Evolutionary conservation across 129 eudicot species (phyloP).

Genomic region (Helianthus tuberosus): DNA sequence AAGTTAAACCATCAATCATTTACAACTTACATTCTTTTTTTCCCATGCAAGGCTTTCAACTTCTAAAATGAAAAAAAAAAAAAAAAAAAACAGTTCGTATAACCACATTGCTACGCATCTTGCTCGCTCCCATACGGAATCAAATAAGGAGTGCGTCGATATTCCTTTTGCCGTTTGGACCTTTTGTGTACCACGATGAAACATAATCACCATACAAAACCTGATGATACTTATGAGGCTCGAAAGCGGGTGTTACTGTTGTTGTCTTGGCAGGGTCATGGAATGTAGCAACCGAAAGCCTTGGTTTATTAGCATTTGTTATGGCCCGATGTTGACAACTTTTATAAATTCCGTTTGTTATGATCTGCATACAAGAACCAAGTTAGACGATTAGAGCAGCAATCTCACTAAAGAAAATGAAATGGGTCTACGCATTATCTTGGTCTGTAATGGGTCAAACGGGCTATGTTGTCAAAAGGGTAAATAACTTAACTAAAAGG

Average conservation of each 20-base stretch:
- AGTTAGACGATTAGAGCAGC: neutral
- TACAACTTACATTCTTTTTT: neutral
- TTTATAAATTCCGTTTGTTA: constrained; percentile 82
- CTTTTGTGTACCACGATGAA: constrained; percentile 89
- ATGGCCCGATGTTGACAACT: constrained; percentile 85
- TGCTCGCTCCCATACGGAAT: constrained; percentile 1
- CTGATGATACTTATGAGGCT: constrained; percentile 60
- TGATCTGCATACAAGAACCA: constrained; percentile 51
- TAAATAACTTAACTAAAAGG: neutral
- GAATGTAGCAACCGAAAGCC: constrained; percentile 92
- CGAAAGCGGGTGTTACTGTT: constrained; percentile 58
- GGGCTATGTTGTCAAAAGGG: too few species aligned
- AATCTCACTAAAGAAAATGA: neutral
- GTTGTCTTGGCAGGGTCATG: constrained; percentile 89
- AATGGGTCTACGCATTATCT: neutral
- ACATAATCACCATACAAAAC: constrained; percentile 87
- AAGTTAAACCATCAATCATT: constrained; percentile 4
- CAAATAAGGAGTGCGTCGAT: constrained; percentile 61
- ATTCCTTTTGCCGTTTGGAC: constrained; percentile 98
- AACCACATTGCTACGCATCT: neutral
- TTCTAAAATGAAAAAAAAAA: neutral
- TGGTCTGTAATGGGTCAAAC: neutral
- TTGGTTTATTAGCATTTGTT: constrained; percentile 61
- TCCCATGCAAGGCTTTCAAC: neutral
- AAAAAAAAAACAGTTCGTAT: too few species aligned